Percentiles rank a stretch among this genome's conserved stretches.
phyloP scores from a whole-genome alignment of 805 yeast genomes.

The Barnettozyma sucrosica region DNA sequence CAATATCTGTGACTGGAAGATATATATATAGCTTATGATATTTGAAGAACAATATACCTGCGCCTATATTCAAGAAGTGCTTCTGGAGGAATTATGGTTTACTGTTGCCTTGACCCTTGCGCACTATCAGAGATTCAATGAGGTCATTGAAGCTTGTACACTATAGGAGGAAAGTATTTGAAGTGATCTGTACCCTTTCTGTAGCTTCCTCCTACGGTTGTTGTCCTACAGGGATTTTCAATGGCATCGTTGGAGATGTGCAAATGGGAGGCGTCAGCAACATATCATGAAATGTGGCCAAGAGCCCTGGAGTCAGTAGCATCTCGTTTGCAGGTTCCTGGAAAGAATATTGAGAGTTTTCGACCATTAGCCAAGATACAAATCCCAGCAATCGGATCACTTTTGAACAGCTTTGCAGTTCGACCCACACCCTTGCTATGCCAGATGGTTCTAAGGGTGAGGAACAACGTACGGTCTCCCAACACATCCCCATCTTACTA shows the following conservation, averaged over 20 bases:
- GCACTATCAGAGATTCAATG: not conserved
- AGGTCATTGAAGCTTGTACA: no score
- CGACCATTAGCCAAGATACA: not conserved
- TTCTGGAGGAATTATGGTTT: no score
- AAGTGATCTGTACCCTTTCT: not conserved
- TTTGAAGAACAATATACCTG: not conserved
- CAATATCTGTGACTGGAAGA: not conserved
- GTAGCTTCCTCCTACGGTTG: not conserved
- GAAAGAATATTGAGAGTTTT: not conserved
- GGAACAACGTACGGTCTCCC: not conserved
- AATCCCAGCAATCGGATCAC: not conserved
- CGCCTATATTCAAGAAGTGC: not conserved
- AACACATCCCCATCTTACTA: not conserved
- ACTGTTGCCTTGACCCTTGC: not conserved
- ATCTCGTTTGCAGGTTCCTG: no score
- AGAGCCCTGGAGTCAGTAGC: no score
- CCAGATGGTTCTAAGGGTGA: not conserved
- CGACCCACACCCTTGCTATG: no score
- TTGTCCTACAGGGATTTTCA: not conserved
- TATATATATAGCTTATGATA: not conserved
- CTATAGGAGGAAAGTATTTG: not conserved
- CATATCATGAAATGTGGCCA: no score
- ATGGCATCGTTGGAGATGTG: not conserved
- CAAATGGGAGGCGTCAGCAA: not conserved
- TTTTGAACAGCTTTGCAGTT: no score